Evolutionary conservation across 2,329 filamentous ascomycete genomes (phyloP).

Genomic region (Fusarium sp.): DNA sequence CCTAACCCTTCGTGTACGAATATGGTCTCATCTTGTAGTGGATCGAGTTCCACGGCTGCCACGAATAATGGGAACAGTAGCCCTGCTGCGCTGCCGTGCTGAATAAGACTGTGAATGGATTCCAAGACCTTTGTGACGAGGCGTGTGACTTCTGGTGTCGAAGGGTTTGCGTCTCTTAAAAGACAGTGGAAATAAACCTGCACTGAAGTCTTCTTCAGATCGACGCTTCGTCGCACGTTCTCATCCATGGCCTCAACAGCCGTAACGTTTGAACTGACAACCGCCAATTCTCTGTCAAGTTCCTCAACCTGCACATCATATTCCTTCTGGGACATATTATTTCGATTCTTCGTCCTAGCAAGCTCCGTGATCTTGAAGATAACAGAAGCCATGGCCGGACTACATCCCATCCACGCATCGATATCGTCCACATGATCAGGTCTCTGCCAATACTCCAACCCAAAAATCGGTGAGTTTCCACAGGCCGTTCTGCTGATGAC

Average conservation of each 20-base stretch:
- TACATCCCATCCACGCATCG: constrained; percentile 62
- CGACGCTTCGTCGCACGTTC: constrained; percentile 39
- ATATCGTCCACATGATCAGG: constrained; percentile 23
- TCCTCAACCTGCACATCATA: constrained; percentile 12
- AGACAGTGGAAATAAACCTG: constrained; percentile 59
- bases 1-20: not conserved
- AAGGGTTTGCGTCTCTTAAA: constrained; percentile 55
- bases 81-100: constrained; percentile 35
- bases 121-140: constrained; percentile 26
- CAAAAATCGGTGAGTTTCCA: constrained; percentile 59
- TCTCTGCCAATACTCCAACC: constrained; percentile 59
- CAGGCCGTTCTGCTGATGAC: constrained; percentile 63
- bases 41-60: constrained; percentile 38
- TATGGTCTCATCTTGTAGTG: constrained; percentile 24
- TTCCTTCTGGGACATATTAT: not conserved
- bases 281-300: constrained; percentile 12
- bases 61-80: constrained; percentile 39
- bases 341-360: constrained; percentile 48
- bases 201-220: constrained; percentile 54
- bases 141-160: constrained; percentile 34
- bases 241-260: constrained; percentile 18
- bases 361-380: constrained; percentile 61
- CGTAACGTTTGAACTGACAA: not conserved
- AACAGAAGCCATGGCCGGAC: constrained; percentile 58
- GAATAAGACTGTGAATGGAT: constrained; percentile 14